phyloP scores from a whole-genome alignment of 2,329 filamentous ascomycete genomes.

The Cladosporium sp. region DNA sequence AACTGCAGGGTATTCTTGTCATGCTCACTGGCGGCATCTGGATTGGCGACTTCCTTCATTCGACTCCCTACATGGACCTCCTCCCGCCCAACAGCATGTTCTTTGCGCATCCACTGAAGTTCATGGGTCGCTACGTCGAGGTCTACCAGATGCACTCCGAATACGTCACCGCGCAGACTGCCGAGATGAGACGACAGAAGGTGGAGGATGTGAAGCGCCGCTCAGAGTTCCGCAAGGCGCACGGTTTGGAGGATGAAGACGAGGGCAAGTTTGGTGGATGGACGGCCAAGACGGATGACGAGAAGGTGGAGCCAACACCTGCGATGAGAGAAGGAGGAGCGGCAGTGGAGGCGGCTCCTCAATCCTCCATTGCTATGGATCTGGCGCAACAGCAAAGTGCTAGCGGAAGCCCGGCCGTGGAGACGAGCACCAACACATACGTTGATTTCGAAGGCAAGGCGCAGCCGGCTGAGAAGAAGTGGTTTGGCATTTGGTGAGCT shows the following conservation, averaged over 20 bases:
- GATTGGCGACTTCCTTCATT: slow-evolving; percentile 71
- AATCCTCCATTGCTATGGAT: slow-evolving; percentile 29
- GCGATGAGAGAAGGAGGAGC: slow-evolving; percentile 37
- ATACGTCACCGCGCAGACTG: slow-evolving; percentile 63
- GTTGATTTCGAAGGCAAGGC: slow-evolving; percentile 40
- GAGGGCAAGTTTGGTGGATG: slow-evolving; percentile 48
- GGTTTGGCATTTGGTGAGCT: slow-evolving; percentile 72
- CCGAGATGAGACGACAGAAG: slow-evolving; percentile 66
- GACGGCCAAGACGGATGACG: slow-evolving; percentile 36
- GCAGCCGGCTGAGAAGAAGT: slow-evolving; percentile 66
- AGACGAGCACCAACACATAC: slow-evolving; percentile 29
- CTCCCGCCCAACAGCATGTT: slow-evolving; percentile 69
- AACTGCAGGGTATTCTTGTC: slow-evolving; percentile 58
- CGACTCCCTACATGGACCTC: slow-evolving; percentile 75
- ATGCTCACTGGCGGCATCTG: slow-evolving; percentile 69
- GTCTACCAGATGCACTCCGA: slow-evolving; percentile 74
- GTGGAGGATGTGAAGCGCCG: slow-evolving; percentile 87
- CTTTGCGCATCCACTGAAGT: slow-evolving; percentile 65
- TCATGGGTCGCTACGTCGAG: slow-evolving; percentile 60
- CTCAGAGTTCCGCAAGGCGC: slow-evolving; percentile 76
- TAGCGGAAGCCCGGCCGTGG: slow-evolving; percentile 15
- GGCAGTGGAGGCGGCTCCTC: neutral
- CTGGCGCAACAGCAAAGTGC: slow-evolving; percentile 31
- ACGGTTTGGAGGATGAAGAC: slow-evolving; percentile 65
- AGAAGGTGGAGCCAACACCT: slow-evolving; percentile 28